These are phyloP conservation scores for Selenicereus undatus DNA, from an alignment of 148 eudicot species.

Conservation along the genomic window DNA sequence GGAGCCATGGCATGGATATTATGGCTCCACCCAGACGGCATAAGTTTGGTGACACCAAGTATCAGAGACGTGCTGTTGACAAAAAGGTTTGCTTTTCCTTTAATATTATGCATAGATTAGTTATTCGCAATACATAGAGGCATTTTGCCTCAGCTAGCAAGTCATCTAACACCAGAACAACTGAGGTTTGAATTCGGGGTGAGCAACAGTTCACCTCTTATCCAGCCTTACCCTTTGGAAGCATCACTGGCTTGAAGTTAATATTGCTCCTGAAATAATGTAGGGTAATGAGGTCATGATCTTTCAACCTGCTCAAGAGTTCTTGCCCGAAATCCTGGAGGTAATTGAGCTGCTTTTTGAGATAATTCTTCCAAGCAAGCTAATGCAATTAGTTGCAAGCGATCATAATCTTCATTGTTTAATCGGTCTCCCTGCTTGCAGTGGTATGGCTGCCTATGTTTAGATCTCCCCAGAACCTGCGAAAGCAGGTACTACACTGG, in stretches of 20 bases:
- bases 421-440: too few relatives aligned
- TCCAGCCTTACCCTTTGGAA: too few relatives aligned
- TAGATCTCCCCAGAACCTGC: too few relatives aligned
- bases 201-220: too few relatives aligned
- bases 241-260: neutral
- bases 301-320: constrained; percentile 87
- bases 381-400: neutral
- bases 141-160: neutral
- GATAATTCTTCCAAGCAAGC: neutral
- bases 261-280: neutral
- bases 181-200: too few relatives aligned
- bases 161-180: too few relatives aligned
- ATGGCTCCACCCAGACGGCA: constrained; percentile 50
- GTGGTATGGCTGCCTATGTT: too few relatives aligned
- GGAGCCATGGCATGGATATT: constrained; percentile 98
- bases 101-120: neutral
- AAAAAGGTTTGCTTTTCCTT: constrained; percentile 34
- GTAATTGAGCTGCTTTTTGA: constrained; percentile 24
- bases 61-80: constrained; percentile 40
- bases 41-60: constrained; percentile 38
- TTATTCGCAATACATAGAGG: neutral
- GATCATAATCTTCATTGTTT: neutral
- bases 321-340: constrained; percentile 68
- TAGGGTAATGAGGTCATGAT: constrained; percentile 62
- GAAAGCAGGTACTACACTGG: too few relatives aligned